A percentile compares a stretch with the other conserved stretches of the same genome.
phyloP scores from a whole-genome alignment of 441 rosid species.

The Euphorbia celastroides region DNA sequence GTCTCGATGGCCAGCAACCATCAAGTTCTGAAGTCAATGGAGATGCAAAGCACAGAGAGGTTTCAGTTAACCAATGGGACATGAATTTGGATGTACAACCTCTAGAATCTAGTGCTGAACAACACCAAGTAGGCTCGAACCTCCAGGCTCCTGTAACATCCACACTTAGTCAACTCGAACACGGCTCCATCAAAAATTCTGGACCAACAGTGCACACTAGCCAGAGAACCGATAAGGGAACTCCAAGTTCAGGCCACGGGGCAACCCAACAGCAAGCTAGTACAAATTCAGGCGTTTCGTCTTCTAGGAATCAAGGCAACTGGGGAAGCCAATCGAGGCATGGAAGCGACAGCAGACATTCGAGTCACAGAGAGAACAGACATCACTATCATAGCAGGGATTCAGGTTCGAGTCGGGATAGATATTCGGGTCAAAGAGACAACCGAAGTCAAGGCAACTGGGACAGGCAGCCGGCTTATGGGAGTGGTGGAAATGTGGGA shows the following conservation, averaged over 20 bases:
- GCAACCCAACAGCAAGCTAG: constrained; percentile 22
- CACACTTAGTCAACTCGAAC: constrained; percentile 26
- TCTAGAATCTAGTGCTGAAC: constrained; percentile 29
- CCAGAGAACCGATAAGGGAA: constrained; percentile 33
- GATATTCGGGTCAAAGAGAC: constrained; percentile 37
- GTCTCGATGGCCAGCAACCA: constrained; percentile 44
- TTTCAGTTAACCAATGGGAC: constrained; percentile 46
- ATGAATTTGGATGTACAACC: constrained; percentile 43
- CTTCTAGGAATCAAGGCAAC: constrained; percentile 26
- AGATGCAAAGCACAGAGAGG: constrained; percentile 33
- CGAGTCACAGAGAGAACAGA: constrained; percentile 37
- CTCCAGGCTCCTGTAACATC: constrained; percentile 25
- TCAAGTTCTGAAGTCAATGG: constrained; percentile 39
- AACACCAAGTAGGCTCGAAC: constrained; percentile 30
- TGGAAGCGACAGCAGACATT: constrained; percentile 34
- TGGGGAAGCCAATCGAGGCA: constrained; percentile 48
- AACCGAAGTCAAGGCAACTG: constrained; percentile 29
- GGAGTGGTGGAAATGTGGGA: constrained; percentile 44
- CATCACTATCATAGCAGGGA: too few species aligned
- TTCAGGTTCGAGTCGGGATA: too few species aligned
- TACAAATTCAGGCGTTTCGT: constrained; percentile 20
- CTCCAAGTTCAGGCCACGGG: constrained; percentile 25
- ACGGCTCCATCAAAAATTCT: constrained; percentile 24
- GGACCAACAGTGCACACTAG: constrained; percentile 21
- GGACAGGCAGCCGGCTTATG: constrained; percentile 44